Percentiles rank a stretch among this genome's conserved stretches.
These are phyloP conservation scores for Sarcocystis neurona DNA, from an alignment of 169 alveolate genomes.

Conservation along the genomic window DNA sequence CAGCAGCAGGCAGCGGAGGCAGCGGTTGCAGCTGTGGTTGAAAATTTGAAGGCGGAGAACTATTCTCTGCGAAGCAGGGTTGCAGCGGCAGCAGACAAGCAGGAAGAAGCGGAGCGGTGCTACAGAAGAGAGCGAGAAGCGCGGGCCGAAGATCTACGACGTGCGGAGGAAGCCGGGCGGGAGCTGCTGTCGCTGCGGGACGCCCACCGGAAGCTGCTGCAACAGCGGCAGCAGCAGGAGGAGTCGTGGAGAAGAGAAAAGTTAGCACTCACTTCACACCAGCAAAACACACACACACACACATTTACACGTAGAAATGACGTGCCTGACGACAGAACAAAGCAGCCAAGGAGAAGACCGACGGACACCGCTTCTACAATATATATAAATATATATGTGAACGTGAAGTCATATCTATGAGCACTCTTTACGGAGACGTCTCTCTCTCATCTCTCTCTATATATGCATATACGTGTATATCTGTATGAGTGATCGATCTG, in stretches of 20 bases:
- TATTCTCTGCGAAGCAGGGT: not conserved
- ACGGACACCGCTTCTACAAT: too few relatives aligned
- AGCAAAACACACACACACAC: too few relatives aligned
- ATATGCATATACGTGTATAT: too few relatives aligned
- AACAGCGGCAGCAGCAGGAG: not conserved
- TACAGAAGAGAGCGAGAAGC: constrained; percentile 23
- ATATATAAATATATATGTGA: too few relatives aligned
- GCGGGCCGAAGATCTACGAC: constrained; percentile 12
- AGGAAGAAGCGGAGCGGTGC: constrained; percentile 31
- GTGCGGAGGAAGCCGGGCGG: constrained; percentile 4
- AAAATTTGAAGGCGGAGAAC: constrained; percentile 18
- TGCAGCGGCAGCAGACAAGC: not conserved
- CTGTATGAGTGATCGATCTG: too few relatives aligned
- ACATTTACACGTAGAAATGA: too few relatives aligned
- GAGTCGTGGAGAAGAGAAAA: constrained; percentile 23
- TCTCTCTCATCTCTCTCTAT: too few relatives aligned
- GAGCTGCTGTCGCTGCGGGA: constrained; percentile 23
- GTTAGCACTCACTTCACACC: too few relatives aligned
- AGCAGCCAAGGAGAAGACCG: too few relatives aligned
- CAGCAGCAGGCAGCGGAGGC: constrained; percentile 27
- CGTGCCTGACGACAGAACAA: too few relatives aligned
- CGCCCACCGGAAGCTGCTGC: constrained; percentile 6
- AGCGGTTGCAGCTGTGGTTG: constrained; percentile 19
- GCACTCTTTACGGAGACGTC: too few relatives aligned
- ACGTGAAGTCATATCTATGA: too few relatives aligned